Evolutionary conservation across 768 basidiomycete species (phyloP).

Genomic region (Xerocomus brunneocitrinus): DNA sequence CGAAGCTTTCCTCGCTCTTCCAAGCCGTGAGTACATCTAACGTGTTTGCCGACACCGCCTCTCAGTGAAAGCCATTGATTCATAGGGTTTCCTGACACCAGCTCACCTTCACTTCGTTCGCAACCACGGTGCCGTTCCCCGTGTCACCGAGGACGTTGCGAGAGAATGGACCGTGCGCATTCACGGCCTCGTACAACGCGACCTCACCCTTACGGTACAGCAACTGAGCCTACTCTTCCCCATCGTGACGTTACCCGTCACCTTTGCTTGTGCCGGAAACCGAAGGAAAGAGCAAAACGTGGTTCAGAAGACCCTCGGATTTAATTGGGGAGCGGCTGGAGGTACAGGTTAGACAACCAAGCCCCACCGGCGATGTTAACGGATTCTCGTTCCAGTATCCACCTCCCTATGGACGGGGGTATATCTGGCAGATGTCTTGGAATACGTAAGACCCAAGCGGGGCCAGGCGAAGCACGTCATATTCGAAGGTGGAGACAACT

Average conservation of each 20-base stretch:
- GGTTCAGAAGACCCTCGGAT: slow-evolving; percentile 51
- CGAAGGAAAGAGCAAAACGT: slow-evolving; percentile 64
- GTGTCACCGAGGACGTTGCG: slow-evolving; percentile 34
- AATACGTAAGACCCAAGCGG: slow-evolving; percentile 37
- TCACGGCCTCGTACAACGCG: slow-evolving; percentile 33
- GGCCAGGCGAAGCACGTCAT: slow-evolving; percentile 44
- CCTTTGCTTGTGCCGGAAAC: slow-evolving; percentile 62
- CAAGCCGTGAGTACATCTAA: slow-evolving; percentile 24
- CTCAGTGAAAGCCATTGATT: neutral
- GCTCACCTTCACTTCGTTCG: slow-evolving; percentile 54
- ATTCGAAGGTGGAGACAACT: slow-evolving; percentile 54
- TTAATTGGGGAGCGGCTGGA: slow-evolving; percentile 51
- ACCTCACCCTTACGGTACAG: slow-evolving; percentile 38
- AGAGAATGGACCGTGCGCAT: slow-evolving; percentile 45
- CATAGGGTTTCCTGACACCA: slow-evolving; percentile 52
- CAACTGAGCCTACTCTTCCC: slow-evolving; percentile 45
- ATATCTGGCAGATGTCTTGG: slow-evolving; percentile 50
- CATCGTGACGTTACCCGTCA: slow-evolving; percentile 55
- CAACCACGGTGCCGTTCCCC: slow-evolving; percentile 58
- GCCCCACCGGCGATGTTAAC: neutral
- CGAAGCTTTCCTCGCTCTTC: slow-evolving; percentile 42
- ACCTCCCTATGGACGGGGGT: slow-evolving; percentile 62
- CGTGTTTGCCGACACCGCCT: neutral
- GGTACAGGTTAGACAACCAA: slow-evolving; percentile 11
- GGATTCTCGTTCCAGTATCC: slow-evolving; percentile 25